Conservation (phyloP, 257 asterid genomes). For the Solanum paucissectum region DNA sequence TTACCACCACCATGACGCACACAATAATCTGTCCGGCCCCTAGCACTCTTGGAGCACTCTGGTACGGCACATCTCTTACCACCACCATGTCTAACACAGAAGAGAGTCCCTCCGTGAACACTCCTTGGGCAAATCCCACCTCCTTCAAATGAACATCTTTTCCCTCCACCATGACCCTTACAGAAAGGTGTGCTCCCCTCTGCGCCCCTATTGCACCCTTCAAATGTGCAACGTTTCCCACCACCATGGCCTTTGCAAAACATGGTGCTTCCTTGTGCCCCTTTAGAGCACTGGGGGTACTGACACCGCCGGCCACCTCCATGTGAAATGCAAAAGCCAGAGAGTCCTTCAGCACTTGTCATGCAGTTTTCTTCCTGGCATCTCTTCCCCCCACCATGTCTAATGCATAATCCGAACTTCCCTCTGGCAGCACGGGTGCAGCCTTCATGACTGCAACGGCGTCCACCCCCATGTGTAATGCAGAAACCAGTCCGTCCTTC, state of each 20-base stretch:
- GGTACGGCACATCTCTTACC: conserved; percentile 73
- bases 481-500: conserved; percentile 89
- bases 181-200: conserved; percentile 91
- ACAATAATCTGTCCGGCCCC: conserved; percentile 84
- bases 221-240: conserved; percentile 62
- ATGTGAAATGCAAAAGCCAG: conserved; percentile 93
- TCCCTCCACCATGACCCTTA: conserved; percentile 96
- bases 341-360: conserved; percentile 83
- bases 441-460: conserved; percentile 60
- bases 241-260: conserved; percentile 95
- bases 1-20: conserved; percentile 97
- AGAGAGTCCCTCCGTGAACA: conserved; percentile 89
- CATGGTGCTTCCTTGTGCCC: conserved; percentile 91
- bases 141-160: conserved; percentile 69
- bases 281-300: conserved; percentile 52
- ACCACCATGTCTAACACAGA: conserved; percentile 87
- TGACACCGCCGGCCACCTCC: conserved; percentile 96
- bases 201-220: conserved; percentile 75
- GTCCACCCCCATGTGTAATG: conserved; percentile 89
- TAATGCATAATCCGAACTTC: conserved; percentile 77
- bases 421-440: conserved; percentile 84
- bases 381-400: conserved; percentile 96
- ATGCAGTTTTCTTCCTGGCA: conserved; percentile 69
- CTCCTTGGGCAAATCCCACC: conserved; percentile 84
- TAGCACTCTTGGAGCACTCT: conserved; percentile 82